phyloP scores from a whole-genome alignment of 306 rosid species.

The Fragaria vesca region DNA sequence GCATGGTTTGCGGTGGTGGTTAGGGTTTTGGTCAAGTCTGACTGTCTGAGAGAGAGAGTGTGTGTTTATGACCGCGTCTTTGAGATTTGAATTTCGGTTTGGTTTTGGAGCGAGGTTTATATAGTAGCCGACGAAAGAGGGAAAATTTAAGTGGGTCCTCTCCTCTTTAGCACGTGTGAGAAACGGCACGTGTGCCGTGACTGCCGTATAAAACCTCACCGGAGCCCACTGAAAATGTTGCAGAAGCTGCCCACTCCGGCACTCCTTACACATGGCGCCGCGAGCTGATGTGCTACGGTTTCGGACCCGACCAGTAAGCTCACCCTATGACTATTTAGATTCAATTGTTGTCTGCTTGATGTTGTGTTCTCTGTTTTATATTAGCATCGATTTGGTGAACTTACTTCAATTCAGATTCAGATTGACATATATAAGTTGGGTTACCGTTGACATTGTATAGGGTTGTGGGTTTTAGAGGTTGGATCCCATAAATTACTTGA shows the following conservation, averaged over 20 bases:
- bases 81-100: not conserved
- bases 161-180: not conserved
- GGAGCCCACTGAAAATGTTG: conserved; percentile 30
- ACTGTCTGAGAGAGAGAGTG: not conserved
- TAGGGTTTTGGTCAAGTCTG: not conserved
- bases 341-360: too few relatives aligned
- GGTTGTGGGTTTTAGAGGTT: conserved; percentile 64
- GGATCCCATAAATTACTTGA: conserved; percentile 41
- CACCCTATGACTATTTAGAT: too few relatives aligned
- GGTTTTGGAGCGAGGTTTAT: not conserved
- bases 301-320: too few relatives aligned
- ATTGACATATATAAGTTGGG: not conserved
- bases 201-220: not conserved
- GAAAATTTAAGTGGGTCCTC: not conserved
- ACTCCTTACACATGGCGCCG: too few relatives aligned
- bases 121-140: not conserved
- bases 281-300: too few relatives aligned
- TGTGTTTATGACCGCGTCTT: not conserved
- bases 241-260: too few relatives aligned
- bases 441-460: conserved; percentile 10
- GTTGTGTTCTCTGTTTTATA: too few relatives aligned
- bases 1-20: not conserved
- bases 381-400: not conserved
- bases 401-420: not conserved
- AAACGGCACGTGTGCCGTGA: not conserved